These are phyloP conservation scores for Areca catechu DNA, from an alignment of 176 grass and related monocot species.

Conservation along the genomic window DNA sequence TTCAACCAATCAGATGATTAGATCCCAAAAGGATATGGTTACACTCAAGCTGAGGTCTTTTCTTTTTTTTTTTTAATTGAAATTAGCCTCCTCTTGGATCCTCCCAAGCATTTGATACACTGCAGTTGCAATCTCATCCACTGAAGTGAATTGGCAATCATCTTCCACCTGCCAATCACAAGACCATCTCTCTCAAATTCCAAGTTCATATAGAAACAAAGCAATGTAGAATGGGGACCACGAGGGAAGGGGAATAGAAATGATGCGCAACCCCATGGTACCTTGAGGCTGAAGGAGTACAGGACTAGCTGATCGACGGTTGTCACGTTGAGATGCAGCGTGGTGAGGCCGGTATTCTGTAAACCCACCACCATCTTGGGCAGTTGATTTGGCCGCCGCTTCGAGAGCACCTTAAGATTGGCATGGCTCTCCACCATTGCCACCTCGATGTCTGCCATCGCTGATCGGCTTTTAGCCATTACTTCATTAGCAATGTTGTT, in stretches of 20 bases:
- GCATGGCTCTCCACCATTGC: slow-evolving; percentile 78
- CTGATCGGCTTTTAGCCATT: slow-evolving; percentile 29
- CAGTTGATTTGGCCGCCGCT: slow-evolving; percentile 47
- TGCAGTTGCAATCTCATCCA: slow-evolving; percentile 62
- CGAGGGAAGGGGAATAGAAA: no score
- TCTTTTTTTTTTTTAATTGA: no score
- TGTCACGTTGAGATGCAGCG: slow-evolving; percentile 76
- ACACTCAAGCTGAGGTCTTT: no score
- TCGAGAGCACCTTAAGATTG: slow-evolving; percentile 49
- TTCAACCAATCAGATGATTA: no score
- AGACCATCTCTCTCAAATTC: slow-evolving; percentile 1
- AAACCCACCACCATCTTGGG: slow-evolving; percentile 47
- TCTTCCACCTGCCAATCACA: slow-evolving; percentile 58
- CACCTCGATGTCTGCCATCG: slow-evolving; percentile 68
- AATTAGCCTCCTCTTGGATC: slow-evolving; percentile 38
- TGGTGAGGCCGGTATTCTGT: slow-evolving; percentile 45
- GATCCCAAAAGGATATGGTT: no score
- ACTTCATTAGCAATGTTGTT: neutral
- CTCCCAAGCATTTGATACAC: slow-evolving; percentile 60
- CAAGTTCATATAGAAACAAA: neutral
- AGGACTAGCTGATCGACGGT: slow-evolving; percentile 42
- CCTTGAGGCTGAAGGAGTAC: slow-evolving; percentile 86
- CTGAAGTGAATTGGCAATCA: slow-evolving; percentile 57
- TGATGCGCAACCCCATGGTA: neutral
- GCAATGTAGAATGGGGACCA: no score